Evolutionary conservation across 331 rosid species (phyloP), one percentile per base, ranked within the genome.

Genomic region (Rhamnella rubrinervis): DNA sequence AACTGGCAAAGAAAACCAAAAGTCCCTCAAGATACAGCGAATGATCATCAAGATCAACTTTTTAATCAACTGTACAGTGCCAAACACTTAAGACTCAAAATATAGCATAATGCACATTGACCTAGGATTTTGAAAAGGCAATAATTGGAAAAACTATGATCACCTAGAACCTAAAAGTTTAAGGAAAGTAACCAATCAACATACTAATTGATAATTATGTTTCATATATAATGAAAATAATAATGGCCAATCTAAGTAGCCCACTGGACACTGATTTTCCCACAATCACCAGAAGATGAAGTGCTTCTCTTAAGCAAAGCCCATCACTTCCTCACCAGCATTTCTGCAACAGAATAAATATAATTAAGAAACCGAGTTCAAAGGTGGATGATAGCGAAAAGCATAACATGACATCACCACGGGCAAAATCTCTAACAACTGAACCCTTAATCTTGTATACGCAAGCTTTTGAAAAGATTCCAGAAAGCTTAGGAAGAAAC

Each of bases 271-370:
- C 63, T 83, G 75, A 75, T 80, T 83, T 85, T 85, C 78, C 89
- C 80, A 82, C 73, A 84, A 81, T 86, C 88, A 85, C 79, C 91
- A 75, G 90, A 77, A 84, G 85, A 82, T 71, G 84, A 83, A 82
- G 74, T 82, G 84, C 85, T 79, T 89, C 92, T 86, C 81, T 80
- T 89, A 89, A 85, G 92, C 86, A 85, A 80, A 83, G 89, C 86
- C 86, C 88, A 86, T 78, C 74, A 85, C 86, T 83, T 84, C 91
- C 95, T 78, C 89, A 92, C 87, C 95, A 80, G 92, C 96, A 84
- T 81, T 88, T 92, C 93, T 92, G 96, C 91, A 89, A 92, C 83
- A 89, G 88, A 87, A 87, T 70, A 89, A 78, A 84, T 82, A 82
- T 74, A 84, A 92, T 83, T 87, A 86, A 86, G 89, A 83, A 81